Conservation (phyloP, 2,329 filamentous ascomycete species). For the Colletotrichum orchidophilum region DNA sequence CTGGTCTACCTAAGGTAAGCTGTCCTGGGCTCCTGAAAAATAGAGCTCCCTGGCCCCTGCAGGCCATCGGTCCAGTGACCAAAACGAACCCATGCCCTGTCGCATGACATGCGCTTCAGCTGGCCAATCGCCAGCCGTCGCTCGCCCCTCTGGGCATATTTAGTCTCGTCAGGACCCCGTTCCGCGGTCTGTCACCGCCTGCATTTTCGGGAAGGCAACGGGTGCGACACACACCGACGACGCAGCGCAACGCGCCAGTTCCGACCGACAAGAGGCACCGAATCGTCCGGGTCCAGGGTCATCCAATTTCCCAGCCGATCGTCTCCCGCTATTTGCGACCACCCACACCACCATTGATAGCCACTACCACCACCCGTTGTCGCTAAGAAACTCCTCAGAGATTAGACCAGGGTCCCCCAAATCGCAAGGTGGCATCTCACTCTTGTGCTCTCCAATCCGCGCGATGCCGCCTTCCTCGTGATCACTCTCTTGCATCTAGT, state of each 20-base stretch:
- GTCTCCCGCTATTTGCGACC: slow-evolving; percentile 9
- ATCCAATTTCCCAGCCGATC: slow-evolving; percentile 20
- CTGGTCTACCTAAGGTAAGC: neutral
- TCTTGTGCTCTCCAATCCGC: slow-evolving; percentile 12
- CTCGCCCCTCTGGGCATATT: neutral
- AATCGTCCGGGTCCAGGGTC: slow-evolving; percentile 3
- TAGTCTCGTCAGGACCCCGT: slow-evolving; percentile 11
- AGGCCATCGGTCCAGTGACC: slow-evolving; percentile 16
- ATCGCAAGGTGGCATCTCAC: slow-evolving; percentile 43
- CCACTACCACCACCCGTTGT: neutral
- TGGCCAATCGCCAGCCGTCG: slow-evolving; percentile 12
- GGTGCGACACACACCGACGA: slow-evolving; percentile 26
- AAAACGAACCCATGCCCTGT: slow-evolving; percentile 1
- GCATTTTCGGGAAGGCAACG: slow-evolving; percentile 6
- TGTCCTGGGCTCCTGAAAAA: neutral
- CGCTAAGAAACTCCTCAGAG: slow-evolving; percentile 4
- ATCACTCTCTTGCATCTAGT: neutral
- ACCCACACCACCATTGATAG: slow-evolving; percentile 18
- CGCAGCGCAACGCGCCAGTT: neutral
- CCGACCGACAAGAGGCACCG: neutral
- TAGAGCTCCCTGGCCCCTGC: slow-evolving; percentile 5
- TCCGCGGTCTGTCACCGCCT: slow-evolving; percentile 30
- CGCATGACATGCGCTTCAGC: neutral
- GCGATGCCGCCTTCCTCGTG: slow-evolving; percentile 11
- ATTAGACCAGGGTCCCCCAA: slow-evolving; percentile 36